Evolutionary conservation across 176 grass and related monocot species (phyloP).

Genomic region (Tuctoria greenei): DNA sequence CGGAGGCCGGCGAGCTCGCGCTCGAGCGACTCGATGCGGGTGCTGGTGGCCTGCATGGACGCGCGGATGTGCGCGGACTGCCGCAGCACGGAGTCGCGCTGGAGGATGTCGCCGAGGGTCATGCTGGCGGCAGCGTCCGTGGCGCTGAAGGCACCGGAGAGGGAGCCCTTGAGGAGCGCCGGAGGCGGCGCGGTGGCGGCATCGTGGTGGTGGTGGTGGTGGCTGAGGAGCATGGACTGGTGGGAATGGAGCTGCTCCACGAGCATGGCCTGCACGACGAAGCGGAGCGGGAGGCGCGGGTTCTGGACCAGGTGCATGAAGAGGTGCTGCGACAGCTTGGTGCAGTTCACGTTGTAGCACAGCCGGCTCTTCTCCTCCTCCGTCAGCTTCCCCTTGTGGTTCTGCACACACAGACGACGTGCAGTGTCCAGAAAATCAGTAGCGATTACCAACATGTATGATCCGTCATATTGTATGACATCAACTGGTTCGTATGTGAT

Average conservation of each 20-base stretch:
- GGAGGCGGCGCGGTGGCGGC: not conserved
- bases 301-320: constrained; percentile 97
- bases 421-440: not conserved
- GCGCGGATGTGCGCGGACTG: constrained; percentile 76
- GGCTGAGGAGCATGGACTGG: constrained; percentile 58
- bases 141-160: constrained; percentile 14
- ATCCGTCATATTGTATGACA: no score
- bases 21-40: constrained; percentile 80
- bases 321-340: constrained; percentile 69
- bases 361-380: constrained; percentile 80
- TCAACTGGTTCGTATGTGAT: not conserved
- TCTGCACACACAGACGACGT: constrained; percentile 39
- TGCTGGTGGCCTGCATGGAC: constrained; percentile 73
- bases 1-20: constrained; percentile 75
- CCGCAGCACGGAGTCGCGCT: constrained; percentile 62
- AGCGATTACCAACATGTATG: no score
- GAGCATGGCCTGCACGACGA: constrained; percentile 99
- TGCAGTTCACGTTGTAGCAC: constrained; percentile 85
- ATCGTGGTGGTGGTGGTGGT: not conserved
- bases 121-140: constrained; percentile 6
- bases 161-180: constrained; percentile 24
- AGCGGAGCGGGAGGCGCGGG: constrained; percentile 90
- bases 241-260: constrained; percentile 92
- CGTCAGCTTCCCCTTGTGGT: constrained; percentile 68
- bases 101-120: constrained; percentile 89